Evolutionary conservation across 305 asterid species (phyloP).

Genomic region (Ilex paraguariensis): DNA sequence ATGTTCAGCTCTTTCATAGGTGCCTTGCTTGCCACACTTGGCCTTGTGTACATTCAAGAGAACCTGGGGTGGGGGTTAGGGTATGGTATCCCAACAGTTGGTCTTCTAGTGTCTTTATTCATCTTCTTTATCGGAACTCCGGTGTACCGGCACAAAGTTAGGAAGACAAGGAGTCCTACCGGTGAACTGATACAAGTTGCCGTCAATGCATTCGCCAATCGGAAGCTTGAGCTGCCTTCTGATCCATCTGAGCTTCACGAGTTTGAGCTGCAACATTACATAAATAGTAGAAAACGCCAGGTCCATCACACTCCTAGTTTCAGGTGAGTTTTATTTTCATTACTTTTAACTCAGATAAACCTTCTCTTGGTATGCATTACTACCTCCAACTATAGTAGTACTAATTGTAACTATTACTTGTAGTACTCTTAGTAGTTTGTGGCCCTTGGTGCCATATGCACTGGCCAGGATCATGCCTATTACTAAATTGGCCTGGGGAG

Average conservation of each 20-base stretch:
- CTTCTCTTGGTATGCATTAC: too few relatives aligned
- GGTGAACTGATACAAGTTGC: conserved; percentile 47
- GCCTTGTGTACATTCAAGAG: conserved; percentile 79
- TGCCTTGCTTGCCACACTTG: conserved; percentile 64
- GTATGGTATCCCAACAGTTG: conserved; percentile 72
- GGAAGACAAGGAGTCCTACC: conserved; percentile 46
- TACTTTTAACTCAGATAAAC: too few relatives aligned
- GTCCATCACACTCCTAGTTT: conserved; percentile 53
- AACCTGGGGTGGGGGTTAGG: conserved; percentile 83
- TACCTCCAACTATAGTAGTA: too few relatives aligned
- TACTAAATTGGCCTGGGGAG: too few relatives aligned
- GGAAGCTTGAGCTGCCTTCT: conserved; percentile 34
- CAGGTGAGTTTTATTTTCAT: conserved; percentile 33
- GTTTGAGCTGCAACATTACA: conserved; percentile 47
- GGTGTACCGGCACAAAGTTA: conserved; percentile 60
- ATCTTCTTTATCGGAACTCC: conserved; percentile 72
- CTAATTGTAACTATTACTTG: too few relatives aligned
- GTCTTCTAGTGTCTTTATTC: conserved; percentile 49
- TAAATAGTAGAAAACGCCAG: conserved; percentile 48
- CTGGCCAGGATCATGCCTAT: too few relatives aligned
- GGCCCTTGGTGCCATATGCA: too few relatives aligned
- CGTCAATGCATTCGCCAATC: conserved; percentile 38
- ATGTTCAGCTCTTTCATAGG: conserved; percentile 84
- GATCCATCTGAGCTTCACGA: conserved; percentile 49
- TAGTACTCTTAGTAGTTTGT: too few relatives aligned